These are phyloP conservation scores for Globisporangium paroecandrum DNA, from an alignment of 352 stramenopile genomes.

Conservation along the genomic window DNA sequence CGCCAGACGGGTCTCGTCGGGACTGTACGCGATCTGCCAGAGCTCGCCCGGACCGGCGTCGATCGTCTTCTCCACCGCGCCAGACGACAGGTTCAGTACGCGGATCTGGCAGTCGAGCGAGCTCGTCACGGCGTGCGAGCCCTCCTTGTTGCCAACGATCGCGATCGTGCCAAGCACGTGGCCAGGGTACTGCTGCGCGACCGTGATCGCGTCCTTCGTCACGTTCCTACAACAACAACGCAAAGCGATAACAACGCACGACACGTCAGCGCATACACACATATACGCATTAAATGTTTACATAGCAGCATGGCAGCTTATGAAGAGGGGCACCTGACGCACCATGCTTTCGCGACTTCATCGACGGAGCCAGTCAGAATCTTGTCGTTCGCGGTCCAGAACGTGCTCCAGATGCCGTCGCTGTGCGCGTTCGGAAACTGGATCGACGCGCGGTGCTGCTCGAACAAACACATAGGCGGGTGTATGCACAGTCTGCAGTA, in stretches of 20 bases:
- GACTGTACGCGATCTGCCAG: constrained; percentile 85
- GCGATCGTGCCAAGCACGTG: constrained; percentile 86
- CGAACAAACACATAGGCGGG: background rate
- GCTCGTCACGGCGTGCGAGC: constrained; percentile 71
- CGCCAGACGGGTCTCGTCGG: constrained; percentile 76
- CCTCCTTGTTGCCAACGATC: constrained; percentile 77
- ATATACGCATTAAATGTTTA: background rate
- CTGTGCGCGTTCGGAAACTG: constrained; percentile 83
- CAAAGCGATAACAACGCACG: background rate
- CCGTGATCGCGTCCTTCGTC: constrained; percentile 60
- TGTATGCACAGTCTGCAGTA: background rate
- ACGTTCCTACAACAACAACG: constrained; percentile 40
- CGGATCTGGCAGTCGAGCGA: constrained; percentile 84
- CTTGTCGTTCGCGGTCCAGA: constrained; percentile 86
- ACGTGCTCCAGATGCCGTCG: constrained; percentile 87
- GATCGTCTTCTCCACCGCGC: constrained; percentile 78
- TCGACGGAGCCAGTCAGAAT: constrained; percentile 87
- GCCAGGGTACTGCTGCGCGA: constrained; percentile 80
- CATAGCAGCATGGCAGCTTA: background rate
- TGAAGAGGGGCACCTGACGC: constrained; percentile 4
- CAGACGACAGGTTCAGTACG: constrained; percentile 69
- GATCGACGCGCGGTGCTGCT: constrained; percentile 74
- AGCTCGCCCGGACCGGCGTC: constrained; percentile 83
- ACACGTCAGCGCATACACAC: background rate
- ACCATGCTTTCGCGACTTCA: constrained; percentile 85